phyloP scores from a whole-genome alignment of 306 rosid species.

The Boehmeria nivea region DNA sequence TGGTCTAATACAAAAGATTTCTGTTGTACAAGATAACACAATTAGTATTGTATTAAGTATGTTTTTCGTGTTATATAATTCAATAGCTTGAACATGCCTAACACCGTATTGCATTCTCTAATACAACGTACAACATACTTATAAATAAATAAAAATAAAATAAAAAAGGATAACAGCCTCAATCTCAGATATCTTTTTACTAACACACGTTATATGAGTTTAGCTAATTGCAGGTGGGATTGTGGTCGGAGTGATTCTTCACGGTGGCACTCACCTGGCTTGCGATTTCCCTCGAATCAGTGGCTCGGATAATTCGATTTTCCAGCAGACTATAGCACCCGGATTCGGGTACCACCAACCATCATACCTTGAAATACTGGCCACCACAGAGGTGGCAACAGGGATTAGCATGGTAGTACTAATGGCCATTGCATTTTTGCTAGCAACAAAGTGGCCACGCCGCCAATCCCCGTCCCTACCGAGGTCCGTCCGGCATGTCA shows the following conservation, averaged over 20 bases:
- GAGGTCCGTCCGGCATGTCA: slow-evolving; percentile 48
- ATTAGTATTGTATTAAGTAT: no score
- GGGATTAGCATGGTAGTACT: slow-evolving; percentile 64
- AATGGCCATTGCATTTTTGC: slow-evolving; percentile 68
- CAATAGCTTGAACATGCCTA: no score
- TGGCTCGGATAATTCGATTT: slow-evolving; percentile 40
- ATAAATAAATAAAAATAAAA: no score
- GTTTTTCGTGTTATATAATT: no score
- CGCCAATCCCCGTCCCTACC: slow-evolving; percentile 56
- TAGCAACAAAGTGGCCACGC: slow-evolving; percentile 84
- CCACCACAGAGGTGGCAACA: slow-evolving; percentile 59
- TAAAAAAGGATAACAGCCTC: not conserved
- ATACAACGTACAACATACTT: no score
- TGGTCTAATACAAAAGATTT: no score
- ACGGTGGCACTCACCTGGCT: slow-evolving; percentile 80
- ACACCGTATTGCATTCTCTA: no score
- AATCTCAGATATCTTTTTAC: not conserved
- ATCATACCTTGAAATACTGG: slow-evolving; percentile 53
- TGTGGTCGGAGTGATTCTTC: slow-evolving; percentile 73
- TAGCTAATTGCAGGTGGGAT: slow-evolving; percentile 82
- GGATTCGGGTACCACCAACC: slow-evolving; percentile 69
- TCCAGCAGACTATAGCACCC: slow-evolving; percentile 53
- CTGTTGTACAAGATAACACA: no score
- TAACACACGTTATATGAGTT: slow-evolving; percentile 7
- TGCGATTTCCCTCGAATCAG: slow-evolving; percentile 91